Base-by-base conservation (phyloP, 257 asterid genomes). In the Ilex asprella region DNA sequence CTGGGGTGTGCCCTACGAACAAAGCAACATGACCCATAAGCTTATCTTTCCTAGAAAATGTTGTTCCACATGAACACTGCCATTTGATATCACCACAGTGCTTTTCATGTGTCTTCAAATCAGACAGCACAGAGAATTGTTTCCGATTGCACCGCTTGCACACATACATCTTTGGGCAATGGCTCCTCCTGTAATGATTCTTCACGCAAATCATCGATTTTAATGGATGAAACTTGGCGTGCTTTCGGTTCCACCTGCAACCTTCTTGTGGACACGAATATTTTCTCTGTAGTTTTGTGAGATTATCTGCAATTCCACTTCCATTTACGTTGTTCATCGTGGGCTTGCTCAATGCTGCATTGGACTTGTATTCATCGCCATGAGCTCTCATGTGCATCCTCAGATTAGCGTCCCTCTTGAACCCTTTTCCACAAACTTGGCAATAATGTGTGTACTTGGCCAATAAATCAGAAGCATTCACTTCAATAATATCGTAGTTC, bases 381-480 rank as follows among this genome's bases (percentile, higher is more conserved):
- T 88, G 96, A 14, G 96, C 96, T 65, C 96, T 70, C 96, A 88
- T 88, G 67, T 88, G 96, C 96, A 88, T 86, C 51, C 96, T 69
- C 39, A 88, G 74, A 65, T 88, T 88, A 0, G 96, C 96, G 74
- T 88, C 96, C 8, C 96, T 79, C 71, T 88, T 88, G 70, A 88
- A 88, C 55, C 96, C 96, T 63, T 88, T 88, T 14, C 95, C 88
- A 55, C 96, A 88, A 9, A 85, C 84, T 13, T 79, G 84, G 64
- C 96, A 88, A 63, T 84, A 83, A 58, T 88, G 95, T 0, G 90
- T 84, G 74, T 88, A 88, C 63, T 91, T 88, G 0, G 97, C 97
- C 53, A 91, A 65, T 62, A 91, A 56, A 57, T 86, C 91, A 21
- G 86, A 83, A 27, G 85, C 96, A 8, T 79, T 78, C 56, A 91